phyloP scores from a whole-genome alignment of 306 rosid genomes.

The Malus sieversii region DNA sequence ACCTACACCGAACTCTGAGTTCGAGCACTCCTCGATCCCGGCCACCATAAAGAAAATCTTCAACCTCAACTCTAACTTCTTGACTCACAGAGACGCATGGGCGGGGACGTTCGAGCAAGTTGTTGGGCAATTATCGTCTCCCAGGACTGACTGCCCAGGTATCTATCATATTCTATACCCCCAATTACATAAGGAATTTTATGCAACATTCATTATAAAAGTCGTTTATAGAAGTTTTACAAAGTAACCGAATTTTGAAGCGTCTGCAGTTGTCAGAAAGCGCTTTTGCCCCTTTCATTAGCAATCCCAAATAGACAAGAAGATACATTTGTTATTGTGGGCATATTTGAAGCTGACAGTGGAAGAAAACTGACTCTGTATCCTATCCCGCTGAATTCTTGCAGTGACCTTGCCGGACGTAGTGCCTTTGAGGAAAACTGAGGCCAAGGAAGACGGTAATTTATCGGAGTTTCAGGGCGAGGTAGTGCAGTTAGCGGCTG shows the following conservation, averaged over 20 bases:
- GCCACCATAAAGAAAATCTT: slow-evolving; percentile 95
- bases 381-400: not conserved
- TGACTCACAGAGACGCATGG: slow-evolving; percentile 99
- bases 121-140: slow-evolving; percentile 59
- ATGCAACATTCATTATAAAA: not conserved
- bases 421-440: slow-evolving; percentile 59
- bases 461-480: slow-evolving; percentile 88
- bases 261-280: not conserved
- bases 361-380: not conserved
- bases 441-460: slow-evolving; percentile 54
- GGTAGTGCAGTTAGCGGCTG: slow-evolving; percentile 88
- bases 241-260: not conserved
- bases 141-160: slow-evolving; percentile 98
- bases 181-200: not conserved
- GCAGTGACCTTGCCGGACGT: slow-evolving; percentile 85
- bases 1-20: slow-evolving; percentile 78
- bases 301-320: not conserved
- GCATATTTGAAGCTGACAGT: not conserved
- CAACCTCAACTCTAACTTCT: slow-evolving; percentile 81
- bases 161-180: not conserved
- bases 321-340: not conserved
- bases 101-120: slow-evolving; percentile 90
- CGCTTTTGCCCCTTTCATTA: not conserved
- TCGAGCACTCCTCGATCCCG: slow-evolving; percentile 96
- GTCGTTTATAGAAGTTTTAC: not conserved